phyloP scores from a whole-genome alignment of 2,329 filamentous ascomycete species.

The Ophiostoma ips region DNA sequence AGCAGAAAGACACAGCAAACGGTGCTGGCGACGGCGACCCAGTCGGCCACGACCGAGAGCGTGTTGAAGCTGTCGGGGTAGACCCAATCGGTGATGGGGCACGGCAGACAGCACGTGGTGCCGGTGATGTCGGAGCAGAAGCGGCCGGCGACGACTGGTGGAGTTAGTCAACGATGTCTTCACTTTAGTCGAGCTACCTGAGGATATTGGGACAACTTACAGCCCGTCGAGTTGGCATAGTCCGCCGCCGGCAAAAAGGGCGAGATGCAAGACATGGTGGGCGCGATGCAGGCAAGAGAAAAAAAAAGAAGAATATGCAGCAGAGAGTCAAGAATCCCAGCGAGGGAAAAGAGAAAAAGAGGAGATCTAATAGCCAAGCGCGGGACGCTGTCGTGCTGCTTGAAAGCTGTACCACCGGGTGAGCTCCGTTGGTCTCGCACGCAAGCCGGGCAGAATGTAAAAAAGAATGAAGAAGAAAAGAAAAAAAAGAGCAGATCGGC shows the following conservation, averaged over 20 bases:
- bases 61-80: conserved; percentile 46
- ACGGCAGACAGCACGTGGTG: conserved; percentile 73
- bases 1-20: conserved; percentile 63
- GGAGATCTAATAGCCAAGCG: background rate
- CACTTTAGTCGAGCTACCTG: no score
- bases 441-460: no score
- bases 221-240: conserved; percentile 12
- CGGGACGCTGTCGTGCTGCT: background rate
- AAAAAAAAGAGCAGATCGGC: no score
- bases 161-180: no score
- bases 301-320: no score
- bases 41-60: conserved; percentile 57
- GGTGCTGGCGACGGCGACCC: conserved; percentile 64
- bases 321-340: background rate
- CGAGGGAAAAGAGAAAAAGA: background rate
- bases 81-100: conserved; percentile 69
- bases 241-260: conserved; percentile 9
- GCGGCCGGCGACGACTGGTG: conserved; percentile 30
- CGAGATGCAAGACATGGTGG: conserved; percentile 9
- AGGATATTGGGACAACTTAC: conserved; percentile 9
- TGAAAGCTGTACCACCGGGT: background rate
- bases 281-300: background rate
- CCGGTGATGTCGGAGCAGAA: conserved; percentile 35
- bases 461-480: no score
- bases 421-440: no score